Evolutionary conservation across 2,329 filamentous ascomycete genomes (phyloP), one percentile per base, ranked within the genome.

Genomic region (Epichloe gansuensis): DNA sequence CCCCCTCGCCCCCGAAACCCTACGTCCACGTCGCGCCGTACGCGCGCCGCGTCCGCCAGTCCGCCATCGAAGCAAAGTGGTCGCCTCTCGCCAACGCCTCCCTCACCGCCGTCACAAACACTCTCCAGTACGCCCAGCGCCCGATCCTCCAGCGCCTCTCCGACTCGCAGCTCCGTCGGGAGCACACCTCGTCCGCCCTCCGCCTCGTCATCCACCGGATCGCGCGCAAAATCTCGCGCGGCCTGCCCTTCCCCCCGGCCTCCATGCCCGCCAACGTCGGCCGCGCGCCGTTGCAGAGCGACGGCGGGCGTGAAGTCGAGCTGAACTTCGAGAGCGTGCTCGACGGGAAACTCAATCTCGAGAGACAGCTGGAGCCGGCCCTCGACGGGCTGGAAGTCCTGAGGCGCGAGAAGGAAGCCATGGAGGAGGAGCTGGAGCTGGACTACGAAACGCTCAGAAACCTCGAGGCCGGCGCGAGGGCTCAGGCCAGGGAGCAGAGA

Each of bases 51-150:
- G 71, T 88, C 43, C 77, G 81, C n/a, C 77, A 75, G 55, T 74
- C 77, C 31, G 77, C 74, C 39, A 85, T 94, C 53, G 75, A 85
- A 42, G 69, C 82, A 42, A 87, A 84, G 62, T 89, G 84, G 84
- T 69, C 72, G 3, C 71, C 77, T 5, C 71, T 87, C 5, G 72
- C 78, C 4, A 63, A 68, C 6, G 66, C 72, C 25, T 78, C 82
- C 42, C 66, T 85, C 51, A 68, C 74, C 7, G 74, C 75, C 49
- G 72, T 84, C n/a, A 68, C 72, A 17, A 64, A 70, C 15, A 71
- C 86, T 31, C 68, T 88, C 35, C 67, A 72, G 23, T 74, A 81
- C 56, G 75, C 80, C 49, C 78, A 82, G 57, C 76, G 76, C 15
- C 79, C 83, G 13, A 77, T 86, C 44, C 72, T 85, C 12, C 73